Percentiles rank a stretch among this genome's conserved stretches.
These are phyloP conservation scores for Myxozyma geophila DNA, from an alignment of 805 yeast species.

Conservation along the genomic window DNA sequence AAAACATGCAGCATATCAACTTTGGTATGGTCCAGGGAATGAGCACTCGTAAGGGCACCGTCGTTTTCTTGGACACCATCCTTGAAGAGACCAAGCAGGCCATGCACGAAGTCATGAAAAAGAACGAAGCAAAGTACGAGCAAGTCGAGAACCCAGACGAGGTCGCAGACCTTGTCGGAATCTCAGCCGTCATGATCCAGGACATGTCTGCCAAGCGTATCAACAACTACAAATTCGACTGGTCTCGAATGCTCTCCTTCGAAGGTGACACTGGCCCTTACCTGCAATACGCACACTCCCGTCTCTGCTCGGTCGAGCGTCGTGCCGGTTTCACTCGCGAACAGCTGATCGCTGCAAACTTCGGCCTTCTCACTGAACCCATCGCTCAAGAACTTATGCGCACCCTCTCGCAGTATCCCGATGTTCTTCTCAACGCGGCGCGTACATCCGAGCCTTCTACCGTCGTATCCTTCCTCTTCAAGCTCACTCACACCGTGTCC, in stretches of 20 bases:
- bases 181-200: constrained; percentile 97
- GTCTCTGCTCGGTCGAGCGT: constrained; percentile 92
- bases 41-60: constrained; percentile 98
- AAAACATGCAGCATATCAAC: constrained; percentile 77
- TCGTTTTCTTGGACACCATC: constrained; percentile 93
- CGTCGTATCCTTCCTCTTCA: constrained; percentile 89
- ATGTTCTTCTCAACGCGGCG: constrained; percentile 77
- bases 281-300: constrained; percentile 96
- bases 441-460: constrained; percentile 92
- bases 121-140: constrained; percentile 85
- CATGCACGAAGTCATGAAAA: constrained; percentile 96
- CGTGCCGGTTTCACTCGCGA: constrained; percentile 53
- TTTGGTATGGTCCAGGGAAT: constrained; percentile 98
- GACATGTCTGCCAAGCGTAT: constrained; percentile 98
- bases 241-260: constrained; percentile 97
- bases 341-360: constrained; percentile 54
- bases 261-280: constrained; percentile 99
- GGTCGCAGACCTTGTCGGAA: constrained; percentile 94
- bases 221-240: constrained; percentile 93
- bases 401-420: constrained; percentile 87
- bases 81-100: constrained; percentile 89
- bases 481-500: constrained; percentile 88
- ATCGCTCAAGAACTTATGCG: constrained; percentile 74
- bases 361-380: constrained; percentile 67
- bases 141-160: constrained; percentile 93